Conservation (phyloP, 2,329 filamentous ascomycete genomes). For the Aspergillus ustus region DNA sequence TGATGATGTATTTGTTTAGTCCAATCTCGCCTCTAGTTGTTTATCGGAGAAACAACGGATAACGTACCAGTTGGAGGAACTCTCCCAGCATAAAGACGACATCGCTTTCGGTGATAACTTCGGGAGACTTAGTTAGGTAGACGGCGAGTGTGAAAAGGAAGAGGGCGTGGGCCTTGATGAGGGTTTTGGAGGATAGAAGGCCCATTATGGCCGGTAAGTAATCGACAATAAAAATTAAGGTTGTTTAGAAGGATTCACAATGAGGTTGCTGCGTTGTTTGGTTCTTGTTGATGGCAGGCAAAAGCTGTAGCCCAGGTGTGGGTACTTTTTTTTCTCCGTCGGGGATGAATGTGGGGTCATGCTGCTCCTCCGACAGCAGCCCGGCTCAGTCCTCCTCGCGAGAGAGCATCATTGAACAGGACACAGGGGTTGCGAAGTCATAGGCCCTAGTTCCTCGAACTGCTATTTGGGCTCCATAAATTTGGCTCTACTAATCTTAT, state of each 20-base stretch:
- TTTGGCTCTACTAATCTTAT: constrained; percentile 1
- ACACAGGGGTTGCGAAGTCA: background rate
- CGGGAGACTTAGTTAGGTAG: constrained; percentile 78
- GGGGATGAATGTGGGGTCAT: constrained; percentile 30
- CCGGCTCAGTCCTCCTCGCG: too few species aligned
- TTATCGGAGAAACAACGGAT: background rate
- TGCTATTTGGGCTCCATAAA: background rate
- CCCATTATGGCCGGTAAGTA: constrained; percentile 63
- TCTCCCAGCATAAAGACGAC: constrained; percentile 82
- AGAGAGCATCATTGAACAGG: background rate
- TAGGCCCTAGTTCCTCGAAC: background rate
- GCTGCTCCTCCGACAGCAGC: constrained; percentile 11
- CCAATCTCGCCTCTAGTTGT: background rate
- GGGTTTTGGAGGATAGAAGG: constrained; percentile 76
- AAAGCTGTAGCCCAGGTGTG: background rate
- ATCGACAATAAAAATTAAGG: background rate
- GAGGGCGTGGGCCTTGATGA: constrained; percentile 80
- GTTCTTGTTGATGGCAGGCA: background rate
- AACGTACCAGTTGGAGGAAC: constrained; percentile 74
- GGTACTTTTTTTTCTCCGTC: constrained; percentile 4
- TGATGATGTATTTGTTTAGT: constrained; percentile 25
- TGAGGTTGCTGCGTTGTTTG: constrained; percentile 12
- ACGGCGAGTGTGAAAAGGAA: constrained; percentile 84
- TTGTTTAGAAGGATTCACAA: background rate
- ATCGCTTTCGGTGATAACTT: constrained; percentile 74